Evolutionary conservation across 2,329 filamentous ascomycete genomes (phyloP).

Genomic region (Nigrospora oryzae): DNA sequence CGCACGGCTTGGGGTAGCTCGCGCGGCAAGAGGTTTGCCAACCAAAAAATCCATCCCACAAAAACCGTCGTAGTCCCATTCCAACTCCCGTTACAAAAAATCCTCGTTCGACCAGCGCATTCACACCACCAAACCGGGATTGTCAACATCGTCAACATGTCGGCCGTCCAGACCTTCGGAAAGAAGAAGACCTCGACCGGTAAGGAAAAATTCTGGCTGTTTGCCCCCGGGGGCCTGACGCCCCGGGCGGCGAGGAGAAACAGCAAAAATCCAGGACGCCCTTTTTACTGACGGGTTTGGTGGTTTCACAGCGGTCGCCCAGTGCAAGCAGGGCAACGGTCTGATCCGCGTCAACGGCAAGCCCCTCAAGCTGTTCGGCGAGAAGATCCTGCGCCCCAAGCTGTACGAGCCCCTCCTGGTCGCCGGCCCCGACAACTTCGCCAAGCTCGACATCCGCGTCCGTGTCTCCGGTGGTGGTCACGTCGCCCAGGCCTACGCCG

Average conservation of each 20-base stretch:
- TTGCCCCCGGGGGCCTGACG: constrained; percentile 44
- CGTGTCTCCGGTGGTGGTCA: constrained; percentile 96
- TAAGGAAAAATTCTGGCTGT: too few relatives aligned
- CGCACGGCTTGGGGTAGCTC: too few relatives aligned
- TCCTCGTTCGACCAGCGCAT: too few relatives aligned
- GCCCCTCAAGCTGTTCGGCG: constrained; percentile 87
- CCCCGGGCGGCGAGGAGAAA: constrained; percentile 76
- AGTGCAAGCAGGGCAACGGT: constrained; percentile 37
- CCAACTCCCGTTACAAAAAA: too few relatives aligned
- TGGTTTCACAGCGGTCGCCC: neutral
- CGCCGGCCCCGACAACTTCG: constrained; percentile 95
- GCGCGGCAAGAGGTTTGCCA: too few relatives aligned
- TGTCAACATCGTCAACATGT: constrained; percentile 39
- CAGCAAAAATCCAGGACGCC: constrained; percentile 1
- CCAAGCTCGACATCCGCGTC: constrained; percentile 93
- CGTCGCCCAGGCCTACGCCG: constrained; percentile 92
- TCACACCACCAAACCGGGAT: too few relatives aligned
- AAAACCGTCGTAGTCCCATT: too few relatives aligned
- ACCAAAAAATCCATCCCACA: too few relatives aligned
- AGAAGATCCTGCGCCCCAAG: constrained; percentile 97
- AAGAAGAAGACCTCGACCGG: constrained; percentile 88
- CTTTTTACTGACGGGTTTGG: neutral
- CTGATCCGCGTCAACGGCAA: constrained; percentile 98
- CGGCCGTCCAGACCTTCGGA: constrained; percentile 95
- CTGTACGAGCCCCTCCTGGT: constrained; percentile 98